Evolutionary conservation across 169 alveolate genomes (phyloP).

Genomic region (Plasmodium cynomolgi): DNA sequence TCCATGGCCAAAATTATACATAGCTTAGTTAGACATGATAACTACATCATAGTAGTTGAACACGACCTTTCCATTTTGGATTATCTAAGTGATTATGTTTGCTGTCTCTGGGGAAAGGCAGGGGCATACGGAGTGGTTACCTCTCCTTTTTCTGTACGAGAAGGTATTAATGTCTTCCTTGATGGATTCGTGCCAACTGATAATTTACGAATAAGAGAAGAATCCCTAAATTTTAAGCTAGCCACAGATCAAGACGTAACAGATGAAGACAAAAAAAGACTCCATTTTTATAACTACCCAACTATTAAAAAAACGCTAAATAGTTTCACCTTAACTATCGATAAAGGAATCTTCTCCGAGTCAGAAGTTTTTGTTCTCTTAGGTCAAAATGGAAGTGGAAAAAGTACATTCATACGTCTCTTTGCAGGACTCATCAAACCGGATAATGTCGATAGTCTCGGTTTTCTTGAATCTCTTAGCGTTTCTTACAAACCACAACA

Average conservation of each 20-base stretch:
- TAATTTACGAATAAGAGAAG: conserved; percentile 98
- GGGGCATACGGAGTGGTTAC: conserved; percentile 99
- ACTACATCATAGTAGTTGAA: conserved; percentile 97
- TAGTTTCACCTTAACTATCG: conserved; percentile 88
- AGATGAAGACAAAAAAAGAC: conserved; percentile 82
- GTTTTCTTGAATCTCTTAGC: conserved; percentile 91
- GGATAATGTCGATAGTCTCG: conserved; percentile 89
- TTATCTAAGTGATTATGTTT: conserved; percentile 98
- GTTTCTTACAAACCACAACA: conserved; percentile 99
- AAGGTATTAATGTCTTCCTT: conserved; percentile 98
- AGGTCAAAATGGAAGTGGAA: conserved; percentile 99
- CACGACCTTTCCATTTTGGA: conserved; percentile 99
- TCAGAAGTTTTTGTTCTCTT: conserved; percentile 98
- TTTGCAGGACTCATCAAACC: conserved; percentile 96
- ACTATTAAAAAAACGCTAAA: conserved; percentile 90
- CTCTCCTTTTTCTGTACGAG: conserved; percentile 99
- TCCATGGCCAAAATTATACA: conserved; percentile 96
- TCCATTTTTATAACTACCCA: conserved; percentile 87
- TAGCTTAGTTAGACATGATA: conserved; percentile 89
- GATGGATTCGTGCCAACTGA: conserved; percentile 99
- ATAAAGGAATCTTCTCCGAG: conserved; percentile 95
- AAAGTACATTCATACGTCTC: conserved; percentile 97
- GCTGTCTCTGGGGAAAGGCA: conserved; percentile 99
- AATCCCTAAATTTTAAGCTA: conserved; percentile 93
- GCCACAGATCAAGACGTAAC: conserved; percentile 83